phyloP scores from a whole-genome alignment of 352 stramenopile species.

The Halophytophthora batemanensis region DNA sequence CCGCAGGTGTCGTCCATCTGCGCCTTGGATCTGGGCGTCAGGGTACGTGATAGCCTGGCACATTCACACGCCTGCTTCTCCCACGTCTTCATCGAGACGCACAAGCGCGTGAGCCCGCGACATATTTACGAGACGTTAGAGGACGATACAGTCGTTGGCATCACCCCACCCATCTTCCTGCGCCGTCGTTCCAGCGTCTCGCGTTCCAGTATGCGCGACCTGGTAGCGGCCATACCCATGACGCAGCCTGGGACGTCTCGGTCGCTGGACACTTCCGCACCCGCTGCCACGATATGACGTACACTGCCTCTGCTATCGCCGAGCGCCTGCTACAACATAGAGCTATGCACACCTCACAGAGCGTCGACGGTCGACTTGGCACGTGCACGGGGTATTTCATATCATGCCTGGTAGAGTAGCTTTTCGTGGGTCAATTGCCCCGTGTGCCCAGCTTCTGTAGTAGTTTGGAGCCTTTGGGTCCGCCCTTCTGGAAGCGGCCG shows the following conservation, averaged over 20 bases:
- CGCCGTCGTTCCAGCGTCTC: background rate
- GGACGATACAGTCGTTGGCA: background rate
- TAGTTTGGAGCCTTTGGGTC: constrained; percentile 50
- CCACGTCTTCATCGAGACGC: background rate
- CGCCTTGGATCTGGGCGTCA: constrained; percentile 31
- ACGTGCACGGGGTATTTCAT: too few relatives aligned
- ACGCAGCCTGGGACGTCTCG: too few relatives aligned
- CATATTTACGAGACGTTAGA: background rate
- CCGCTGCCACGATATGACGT: background rate
- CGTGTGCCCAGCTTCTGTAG: constrained; percentile 65
- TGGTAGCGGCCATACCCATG: too few relatives aligned
- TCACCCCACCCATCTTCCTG: background rate
- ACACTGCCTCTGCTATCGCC: background rate
- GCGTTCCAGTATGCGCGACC: background rate
- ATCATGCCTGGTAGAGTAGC: too few relatives aligned
- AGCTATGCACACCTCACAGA: too few relatives aligned
- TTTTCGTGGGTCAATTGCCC: constrained; percentile 1
- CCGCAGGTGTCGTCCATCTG: constrained; percentile 26
- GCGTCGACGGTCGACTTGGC: too few relatives aligned
- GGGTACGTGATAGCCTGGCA: constrained; percentile 11
- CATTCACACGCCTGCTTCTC: constrained; percentile 13
- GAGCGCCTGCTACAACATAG: too few relatives aligned
- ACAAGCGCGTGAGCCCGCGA: background rate
- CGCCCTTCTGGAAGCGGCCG: constrained; percentile 32
- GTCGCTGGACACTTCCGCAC: too few relatives aligned